Evolutionary conservation across 371 early-diverging fungal species (phyloP), one percentile per base, ranked within the genome.

Genomic region (Rhizomucor pusillus): DNA sequence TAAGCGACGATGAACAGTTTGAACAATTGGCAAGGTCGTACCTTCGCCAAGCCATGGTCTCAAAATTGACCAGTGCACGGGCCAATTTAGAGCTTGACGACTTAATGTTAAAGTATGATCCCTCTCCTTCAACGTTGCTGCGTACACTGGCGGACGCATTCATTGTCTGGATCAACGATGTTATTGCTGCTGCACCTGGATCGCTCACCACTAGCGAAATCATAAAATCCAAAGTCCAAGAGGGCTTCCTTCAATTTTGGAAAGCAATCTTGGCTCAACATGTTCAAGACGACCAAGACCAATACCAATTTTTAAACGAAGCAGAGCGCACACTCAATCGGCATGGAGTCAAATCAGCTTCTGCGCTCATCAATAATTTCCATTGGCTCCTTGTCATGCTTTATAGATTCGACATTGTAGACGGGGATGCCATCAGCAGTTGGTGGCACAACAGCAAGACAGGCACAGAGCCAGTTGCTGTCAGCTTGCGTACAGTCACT

Each of bases 81-180:
- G 77, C 73, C 5, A 71, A 80, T 46, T 52, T 84, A 12, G 80
- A 80, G 47, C 61, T 84, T 20, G 84, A 84, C 34, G 84, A 84
- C 25, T 57, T 81, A 35, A 65, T 80, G 58, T 47, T 80, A 18
- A 84, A 84, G 58, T 77, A 81, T 50, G 84, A 84, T 35, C 77
- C 84, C 14, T 52, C 70, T 1, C 52, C 69, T 5, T 67, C 71
- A 4, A 65, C 63, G 9, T 57, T 84, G 0, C 43, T 73, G 11
- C 45, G 61, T 24, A 70, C 72, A 1, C 54, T 84, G 29, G 67
- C 77, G 0, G 55, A 56, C 25, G 57, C 75, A 7, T 75, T 78
- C 59, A 50, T 75, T 1, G 47, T 55, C 5, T 78, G 78, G 78
- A 54, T 75, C 11, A 43, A 41, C 5, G 57, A 62, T 43, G 50